Evolutionary conservation across 2,329 filamentous ascomycete species (phyloP), one percentile per base, ranked within the genome.

Genomic region (Mycosphaerella sp.): DNA sequence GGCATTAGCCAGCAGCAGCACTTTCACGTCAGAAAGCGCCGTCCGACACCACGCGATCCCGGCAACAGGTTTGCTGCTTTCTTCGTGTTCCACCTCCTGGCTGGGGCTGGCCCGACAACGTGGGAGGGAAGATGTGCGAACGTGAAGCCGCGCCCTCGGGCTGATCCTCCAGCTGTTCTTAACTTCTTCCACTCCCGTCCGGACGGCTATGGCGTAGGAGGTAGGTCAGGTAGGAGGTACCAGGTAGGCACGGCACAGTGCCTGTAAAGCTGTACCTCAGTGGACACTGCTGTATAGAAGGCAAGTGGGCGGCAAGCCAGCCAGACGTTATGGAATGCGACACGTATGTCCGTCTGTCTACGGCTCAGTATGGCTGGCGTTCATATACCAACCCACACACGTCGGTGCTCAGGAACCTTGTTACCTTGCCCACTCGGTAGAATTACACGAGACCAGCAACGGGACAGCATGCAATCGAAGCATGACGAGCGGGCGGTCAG

Each of bases 1-100:
- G 53, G 46, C 53, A 50, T 54, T 29, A 34, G 36, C 52, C n/a
- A 44, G 46, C 34, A 46, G 46, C 45, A 53, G 43, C 39, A 42
- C 43, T 31, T 14, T 26, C 39, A 42, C 43, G 38, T 21, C 21
- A 44, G 21, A 26, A 44, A 26, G 23, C 5, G 42, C 23, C 17
- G 42, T 26, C 8, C 42, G 21, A 23, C 17, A 44, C 42, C 23
- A 26, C 21, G 21, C 42, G 21, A 17, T 12, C 8, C 21, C 5
- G 42, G 42, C 7, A 21, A 7, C 42, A 12, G 42, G 42, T 26
- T 7, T 12, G 42, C 10, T 11, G 23, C 26, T 29, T 29, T 38
- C 34, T 11, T 38, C 34, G 34, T 38, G 10, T 38, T 38, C 2
- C 3, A 21, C 21, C 21, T 21, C 21, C 34, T n/a, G 4, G 34